Conservation (phyloP, 352 stramenopile species). For the Phytophthora cactorum region DNA sequence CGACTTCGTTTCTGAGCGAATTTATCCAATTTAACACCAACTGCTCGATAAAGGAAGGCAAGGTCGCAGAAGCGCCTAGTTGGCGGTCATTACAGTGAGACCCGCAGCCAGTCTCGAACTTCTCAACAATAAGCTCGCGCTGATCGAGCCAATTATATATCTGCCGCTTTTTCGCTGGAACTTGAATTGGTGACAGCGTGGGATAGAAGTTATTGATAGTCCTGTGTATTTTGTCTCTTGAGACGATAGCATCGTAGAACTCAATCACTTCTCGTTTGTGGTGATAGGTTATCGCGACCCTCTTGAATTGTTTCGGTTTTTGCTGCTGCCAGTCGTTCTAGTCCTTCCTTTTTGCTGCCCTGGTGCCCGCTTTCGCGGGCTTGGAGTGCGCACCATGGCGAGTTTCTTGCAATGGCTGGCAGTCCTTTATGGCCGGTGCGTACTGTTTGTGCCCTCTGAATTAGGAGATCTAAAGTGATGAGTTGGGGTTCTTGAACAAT, state of each 20-base stretch:
- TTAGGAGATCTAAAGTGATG: constrained; percentile 12
- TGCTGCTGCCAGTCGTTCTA: neutral
- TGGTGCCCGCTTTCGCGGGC: neutral
- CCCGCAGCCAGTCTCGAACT: no score
- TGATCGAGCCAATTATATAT: constrained; percentile 9
- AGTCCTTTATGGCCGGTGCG: neutral
- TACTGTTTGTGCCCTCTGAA: constrained; percentile 16
- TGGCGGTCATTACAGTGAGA: no score
- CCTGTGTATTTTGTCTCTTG: constrained; percentile 11
- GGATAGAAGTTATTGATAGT: constrained; percentile 4
- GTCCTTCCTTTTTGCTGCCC: constrained; percentile 4
- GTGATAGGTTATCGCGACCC: neutral
- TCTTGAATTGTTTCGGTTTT: constrained; percentile 11
- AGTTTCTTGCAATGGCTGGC: constrained; percentile 17
- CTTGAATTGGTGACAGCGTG: neutral
- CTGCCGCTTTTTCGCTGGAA: constrained; percentile 5
- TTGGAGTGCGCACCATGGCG: constrained; percentile 11
- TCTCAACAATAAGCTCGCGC: neutral
- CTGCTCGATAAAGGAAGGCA: no score
- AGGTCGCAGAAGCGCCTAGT: no score
- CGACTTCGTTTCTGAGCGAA: no score
- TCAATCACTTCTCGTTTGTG: constrained; percentile 6
- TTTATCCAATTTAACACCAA: no score
- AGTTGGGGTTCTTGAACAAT: neutral
- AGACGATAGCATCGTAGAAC: constrained; percentile 7